Evolutionary conservation across 2,329 filamentous ascomycete genomes (phyloP), one percentile per base, ranked within the genome.

Genomic region (Neofusicoccum sp.): DNA sequence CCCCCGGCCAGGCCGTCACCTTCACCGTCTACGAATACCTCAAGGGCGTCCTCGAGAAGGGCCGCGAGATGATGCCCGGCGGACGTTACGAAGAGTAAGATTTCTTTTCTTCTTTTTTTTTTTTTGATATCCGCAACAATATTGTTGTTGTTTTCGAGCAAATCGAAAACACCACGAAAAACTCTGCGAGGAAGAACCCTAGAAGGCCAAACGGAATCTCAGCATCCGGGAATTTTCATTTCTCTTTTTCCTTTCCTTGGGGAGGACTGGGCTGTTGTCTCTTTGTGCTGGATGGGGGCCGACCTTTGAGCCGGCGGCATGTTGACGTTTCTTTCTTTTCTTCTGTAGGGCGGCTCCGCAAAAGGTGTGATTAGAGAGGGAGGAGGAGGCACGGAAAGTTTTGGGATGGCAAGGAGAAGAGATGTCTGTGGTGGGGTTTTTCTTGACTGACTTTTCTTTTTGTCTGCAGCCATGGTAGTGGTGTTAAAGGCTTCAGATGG

Each of bases 1-100:
- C 95, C 28, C 95, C 95, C 6, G 95, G 95, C 48, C 95, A 99
- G 81, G 95, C 87, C 16, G 86, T 89, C 45, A 89, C 86, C 2
- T 89, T 89, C 68, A 88, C 80, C 16, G 80, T 82, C 16, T 82
- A 82, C 62, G 80, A 82, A 66, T 82, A 80, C 60, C 64, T 82
- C 61, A 81, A 80, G 69, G 75, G 71, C n/a, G 67, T 80, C 4
- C 65, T 82, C 44, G 79, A 83, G 71, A 79, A 74, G 69, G 67
- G 71, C 3, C 67, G 79, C 63, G 80, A 82, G 3, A 75, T 78
- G 72, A 57, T 78, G 31, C 75, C 77, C 3, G 79, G 76, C 26
- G 76, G 75, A n/a, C 67, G 75, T 49, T 81, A 81, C 63, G 79
- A 82, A 69, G 80, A 82, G 71, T 82, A 76, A 66, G 41, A 36